Evolutionary conservation across 129 eudicot species (phyloP), one percentile per base, ranked within the genome.

Genomic region (Pseudognaphalium luteoalbum): DNA sequence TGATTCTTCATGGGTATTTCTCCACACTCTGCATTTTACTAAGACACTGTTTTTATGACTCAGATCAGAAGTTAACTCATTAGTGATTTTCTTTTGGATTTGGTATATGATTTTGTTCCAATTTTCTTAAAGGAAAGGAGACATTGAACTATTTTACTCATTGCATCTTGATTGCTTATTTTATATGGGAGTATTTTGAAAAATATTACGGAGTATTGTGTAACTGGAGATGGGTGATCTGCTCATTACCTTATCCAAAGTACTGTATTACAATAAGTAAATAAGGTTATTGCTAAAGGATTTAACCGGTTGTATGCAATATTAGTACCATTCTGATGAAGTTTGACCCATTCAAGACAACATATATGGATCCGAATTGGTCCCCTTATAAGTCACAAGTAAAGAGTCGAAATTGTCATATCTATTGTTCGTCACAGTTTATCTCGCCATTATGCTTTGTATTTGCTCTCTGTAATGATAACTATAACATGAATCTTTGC

Each of bases 241-340:
- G 39, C 60, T 75, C 21, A 42, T 63, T 75, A 50, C 71, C 30
- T 68, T 51, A 68, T 66, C 37, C 70, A 79, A 62, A 65, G 44
- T 76, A 20, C 37, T 34, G 68, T 60, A 73, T 56, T 66, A 67
- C 20, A 66, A 44, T 78, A 75, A 44, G 1, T 44, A 44, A 11
- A 11, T 44, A 44, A 10, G 52, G 52, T 44, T 44, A 39, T 39
- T 8, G 10, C 16, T 44, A 44, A 44, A 44, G 15, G 17, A 44
- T 44, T 8, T 44, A 44, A 16, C 52, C 11, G 52, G 16, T 44
- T 44, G 15, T 44, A 44, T 44, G 4, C 52, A 11, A 44, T 44
- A 44, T 44, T 10, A 44, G 52, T 44, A 44, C 52, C 52, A 44
- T 11, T 16, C 4, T 4, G 52, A 44, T 44, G 52, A 44, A 44